Percentiles rank a stretch among this genome's conserved stretches.
phyloP scores from a whole-genome alignment of 768 basidiomycete species.

The Suillus brevipes region DNA sequence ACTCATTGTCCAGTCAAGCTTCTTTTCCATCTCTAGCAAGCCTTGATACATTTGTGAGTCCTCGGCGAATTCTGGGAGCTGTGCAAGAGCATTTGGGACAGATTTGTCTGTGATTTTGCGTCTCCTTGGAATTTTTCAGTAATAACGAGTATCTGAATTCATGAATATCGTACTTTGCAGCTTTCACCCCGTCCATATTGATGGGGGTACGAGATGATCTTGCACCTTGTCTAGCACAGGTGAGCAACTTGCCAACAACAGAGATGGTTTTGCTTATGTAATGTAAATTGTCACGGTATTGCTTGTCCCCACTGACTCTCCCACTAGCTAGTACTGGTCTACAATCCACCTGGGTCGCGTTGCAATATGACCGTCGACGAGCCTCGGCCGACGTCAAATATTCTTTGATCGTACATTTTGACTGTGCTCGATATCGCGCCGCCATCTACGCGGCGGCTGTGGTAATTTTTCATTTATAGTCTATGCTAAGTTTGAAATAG shows the following conservation, averaged over 20 bases:
- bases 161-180: constrained; percentile 31
- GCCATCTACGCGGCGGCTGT: too few species aligned
- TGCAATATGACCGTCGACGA: too few species aligned
- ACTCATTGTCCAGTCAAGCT: constrained; percentile 93
- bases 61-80: constrained; percentile 71
- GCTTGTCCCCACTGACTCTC: too few species aligned
- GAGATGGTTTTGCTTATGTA: background rate
- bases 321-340: too few species aligned
- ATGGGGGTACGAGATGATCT: background rate
- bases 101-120: constrained; percentile 80
- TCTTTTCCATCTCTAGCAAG: constrained; percentile 84
- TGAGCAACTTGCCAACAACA: background rate
- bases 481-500: too few species aligned
- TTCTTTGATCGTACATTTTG: too few species aligned
- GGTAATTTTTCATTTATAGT: too few species aligned
- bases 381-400: too few species aligned
- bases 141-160: background rate
- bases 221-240: background rate
- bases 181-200: constrained; percentile 32
- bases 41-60: constrained; percentile 88
- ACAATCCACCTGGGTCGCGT: too few species aligned
- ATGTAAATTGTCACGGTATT: background rate
- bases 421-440: too few species aligned
- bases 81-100: constrained; percentile 73
- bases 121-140: constrained; percentile 44